Evolutionary conservation across 257 asterid species (phyloP).

Genomic region (Primulina eburnea): DNA sequence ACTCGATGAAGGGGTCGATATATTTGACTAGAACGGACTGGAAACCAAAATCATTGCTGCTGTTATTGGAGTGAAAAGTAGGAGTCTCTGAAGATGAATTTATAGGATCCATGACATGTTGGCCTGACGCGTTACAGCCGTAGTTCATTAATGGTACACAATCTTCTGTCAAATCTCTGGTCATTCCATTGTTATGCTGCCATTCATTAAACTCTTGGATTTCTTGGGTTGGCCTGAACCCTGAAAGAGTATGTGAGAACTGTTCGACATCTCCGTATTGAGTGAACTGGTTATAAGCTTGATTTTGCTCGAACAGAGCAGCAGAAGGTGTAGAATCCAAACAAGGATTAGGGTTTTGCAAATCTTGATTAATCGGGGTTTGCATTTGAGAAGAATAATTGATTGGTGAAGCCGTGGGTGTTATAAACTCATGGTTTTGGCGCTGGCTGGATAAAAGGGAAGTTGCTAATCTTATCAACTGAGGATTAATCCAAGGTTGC

Average conservation of each 20-base stretch:
- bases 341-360: conserved; percentile 16
- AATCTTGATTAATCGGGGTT: conserved; percentile 32
- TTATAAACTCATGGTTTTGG: conserved; percentile 22
- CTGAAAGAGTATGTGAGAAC: conserved; percentile 25
- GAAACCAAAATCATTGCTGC: conserved; percentile 45
- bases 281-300: conserved; percentile 26
- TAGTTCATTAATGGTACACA: conserved; percentile 34
- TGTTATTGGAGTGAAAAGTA: conserved; percentile 44
- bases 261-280: conserved; percentile 39
- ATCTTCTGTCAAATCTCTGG: conserved; percentile 25
- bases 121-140: conserved; percentile 41
- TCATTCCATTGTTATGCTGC: conserved; percentile 34
- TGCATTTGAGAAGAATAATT: conserved; percentile 38
- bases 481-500: conserved; percentile 41
- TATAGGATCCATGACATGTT: conserved; percentile 32
- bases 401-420: conserved; percentile 20
- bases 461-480: conserved; percentile 41
- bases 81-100: conserved; percentile 43
- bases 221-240: conserved; percentile 24
- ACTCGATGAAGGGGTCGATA: conserved; percentile 72
- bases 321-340: conserved; percentile 15
- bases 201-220: conserved; percentile 35
- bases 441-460: conserved; percentile 38
- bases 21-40: conserved; percentile 60
- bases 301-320: conserved; percentile 14